phyloP scores from a whole-genome alignment of 2,329 filamentous ascomycete genomes.

The Trichophyton simii region DNA sequence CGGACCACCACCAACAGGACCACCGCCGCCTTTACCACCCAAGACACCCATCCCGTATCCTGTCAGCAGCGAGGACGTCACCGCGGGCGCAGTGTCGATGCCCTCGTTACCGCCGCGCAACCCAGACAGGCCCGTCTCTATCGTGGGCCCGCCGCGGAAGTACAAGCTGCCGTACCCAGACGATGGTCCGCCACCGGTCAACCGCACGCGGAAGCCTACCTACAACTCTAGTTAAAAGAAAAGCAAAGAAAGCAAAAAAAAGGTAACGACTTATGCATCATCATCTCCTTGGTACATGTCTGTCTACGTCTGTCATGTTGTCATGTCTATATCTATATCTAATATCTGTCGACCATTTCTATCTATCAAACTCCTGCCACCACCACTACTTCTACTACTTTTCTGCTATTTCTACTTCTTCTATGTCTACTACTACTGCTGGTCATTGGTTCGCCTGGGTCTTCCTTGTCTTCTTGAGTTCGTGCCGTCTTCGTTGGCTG shows the following conservation, averaged over 20 bases:
- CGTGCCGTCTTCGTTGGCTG: too few relatives aligned
- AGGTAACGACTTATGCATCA: neutral
- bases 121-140: constrained; percentile 14
- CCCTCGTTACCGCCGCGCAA: constrained; percentile 27
- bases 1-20: constrained; percentile 11
- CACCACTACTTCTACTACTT: neutral
- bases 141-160: constrained; percentile 4
- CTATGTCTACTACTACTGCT: too few relatives aligned
- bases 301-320: neutral
- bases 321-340: neutral
- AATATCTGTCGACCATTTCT: too few relatives aligned
- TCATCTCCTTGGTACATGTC: neutral
- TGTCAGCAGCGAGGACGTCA: constrained; percentile 13
- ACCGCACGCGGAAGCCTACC: constrained; percentile 74
- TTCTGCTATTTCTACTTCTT: too few relatives aligned
- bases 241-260: neutral
- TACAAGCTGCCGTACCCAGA: constrained; percentile 61
- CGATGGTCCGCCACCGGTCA: constrained; percentile 68
- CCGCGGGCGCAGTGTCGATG: constrained; percentile 19
- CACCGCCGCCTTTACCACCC: constrained; percentile 59
- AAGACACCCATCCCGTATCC: constrained; percentile 59
- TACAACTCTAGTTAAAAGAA: constrained; percentile 30
- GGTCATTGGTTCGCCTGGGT: too few relatives aligned
- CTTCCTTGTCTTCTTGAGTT: too few relatives aligned
- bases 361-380: too few relatives aligned